Percentiles rank a stretch among this genome's conserved stretches.
These are phyloP conservation scores for Cercophora newfieldiana DNA, from an alignment of 495 filamentous ascomycete genomes.

Conservation along the genomic window DNA sequence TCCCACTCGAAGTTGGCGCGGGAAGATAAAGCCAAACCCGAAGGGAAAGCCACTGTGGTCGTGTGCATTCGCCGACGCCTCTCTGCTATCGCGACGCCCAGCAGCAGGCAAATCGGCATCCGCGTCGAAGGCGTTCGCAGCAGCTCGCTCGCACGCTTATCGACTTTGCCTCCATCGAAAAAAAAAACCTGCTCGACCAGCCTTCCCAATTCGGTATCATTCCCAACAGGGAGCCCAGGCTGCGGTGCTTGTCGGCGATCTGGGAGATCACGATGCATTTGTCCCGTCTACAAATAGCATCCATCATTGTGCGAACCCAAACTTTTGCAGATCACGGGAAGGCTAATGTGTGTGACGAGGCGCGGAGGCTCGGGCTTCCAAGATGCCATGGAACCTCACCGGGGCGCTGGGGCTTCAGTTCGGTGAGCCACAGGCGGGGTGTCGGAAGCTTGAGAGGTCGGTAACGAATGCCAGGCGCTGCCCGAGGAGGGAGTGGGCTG, in stretches of 20 bases:
- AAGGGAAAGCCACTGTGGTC: slow-evolving; percentile 21
- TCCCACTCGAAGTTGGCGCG: slow-evolving; percentile 34
- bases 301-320: not conserved
- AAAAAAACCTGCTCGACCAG: not conserved
- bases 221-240: not conserved
- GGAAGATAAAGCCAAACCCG: slow-evolving; percentile 41
- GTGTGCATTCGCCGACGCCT: slow-evolving; percentile 23
- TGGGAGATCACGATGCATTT: slow-evolving; percentile 9
- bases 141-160: slow-evolving; percentile 12
- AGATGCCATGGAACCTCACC: slow-evolving; percentile 11
- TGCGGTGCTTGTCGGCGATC: not conserved
- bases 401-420: slow-evolving; percentile 15
- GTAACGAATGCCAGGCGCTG: slow-evolving; percentile 13
- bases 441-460: slow-evolving; percentile 6
- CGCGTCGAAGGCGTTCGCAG: slow-evolving; percentile 7
- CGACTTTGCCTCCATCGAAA: not conserved
- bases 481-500: slow-evolving; percentile 3
- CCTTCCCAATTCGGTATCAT: not conserved
- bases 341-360: slow-evolving; percentile 16
- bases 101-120: slow-evolving; percentile 2
- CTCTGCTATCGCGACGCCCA: slow-evolving; percentile 32
- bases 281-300: not conserved
- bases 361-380: not conserved
- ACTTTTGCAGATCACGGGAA: slow-evolving; percentile 18
- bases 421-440: slow-evolving; percentile 13